A percentile compares a stretch with the other conserved stretches of the same genome.
Conservation (phyloP, 78 protist genomes). For the Dictyostelium intermedium region DNA sequence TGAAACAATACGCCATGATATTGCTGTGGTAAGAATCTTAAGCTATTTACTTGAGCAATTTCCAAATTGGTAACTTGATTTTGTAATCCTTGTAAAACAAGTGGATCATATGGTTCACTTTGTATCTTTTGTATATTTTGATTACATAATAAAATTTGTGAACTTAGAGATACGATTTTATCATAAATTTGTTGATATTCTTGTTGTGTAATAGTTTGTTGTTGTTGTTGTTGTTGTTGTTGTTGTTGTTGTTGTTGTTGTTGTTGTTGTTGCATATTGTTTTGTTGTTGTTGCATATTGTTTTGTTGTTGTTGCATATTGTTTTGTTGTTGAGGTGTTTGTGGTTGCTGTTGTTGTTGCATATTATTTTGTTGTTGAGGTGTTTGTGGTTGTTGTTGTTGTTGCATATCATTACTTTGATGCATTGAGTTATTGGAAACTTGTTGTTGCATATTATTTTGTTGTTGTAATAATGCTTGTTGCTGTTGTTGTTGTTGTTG, state of each 20-base stretch:
- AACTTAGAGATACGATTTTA: neutral
- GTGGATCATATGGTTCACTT: neutral
- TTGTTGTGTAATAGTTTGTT: neutral
- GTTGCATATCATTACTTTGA: neutral
- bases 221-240: neutral
- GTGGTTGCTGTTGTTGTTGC: slow-evolving; percentile 29
- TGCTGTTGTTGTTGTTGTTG: slow-evolving; percentile 44
- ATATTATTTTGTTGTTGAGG: neutral
- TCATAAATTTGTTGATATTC: neutral
- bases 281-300: neutral
- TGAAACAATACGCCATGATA: neutral
- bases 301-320: neutral
- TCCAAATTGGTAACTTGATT: neutral
- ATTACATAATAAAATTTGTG: neutral
- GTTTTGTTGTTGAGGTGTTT: neutral
- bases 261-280: neutral
- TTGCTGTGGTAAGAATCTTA: neutral
- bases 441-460: neutral
- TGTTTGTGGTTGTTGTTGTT: neutral
- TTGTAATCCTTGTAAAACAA: neutral
- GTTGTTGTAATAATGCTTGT: slow-evolving; percentile 23
- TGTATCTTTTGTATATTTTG: neutral
- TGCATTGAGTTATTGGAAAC: neutral
- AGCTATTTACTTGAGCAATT: neutral
- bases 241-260: neutral